Evolutionary conservation across 148 eudicot species (phyloP), one percentile per base, ranked within the genome.

Genomic region (Diospyros kaki): DNA sequence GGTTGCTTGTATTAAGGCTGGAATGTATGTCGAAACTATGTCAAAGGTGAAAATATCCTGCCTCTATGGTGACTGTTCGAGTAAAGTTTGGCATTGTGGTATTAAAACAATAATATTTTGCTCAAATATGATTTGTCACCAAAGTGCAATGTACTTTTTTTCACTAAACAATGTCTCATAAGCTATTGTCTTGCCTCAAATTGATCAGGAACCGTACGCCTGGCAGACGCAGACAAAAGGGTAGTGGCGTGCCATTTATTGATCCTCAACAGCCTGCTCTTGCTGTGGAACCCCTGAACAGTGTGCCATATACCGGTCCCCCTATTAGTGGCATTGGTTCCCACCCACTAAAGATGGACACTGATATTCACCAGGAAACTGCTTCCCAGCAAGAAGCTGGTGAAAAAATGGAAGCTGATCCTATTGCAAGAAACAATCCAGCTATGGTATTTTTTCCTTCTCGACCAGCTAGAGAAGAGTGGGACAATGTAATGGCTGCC

Each of bases 381-480:
- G 28, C 28, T 28, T 28, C 28, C 0, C 28, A 28, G 28, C 28
- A 28, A 28, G 28, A 28, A 28, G 60, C 79, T 42, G 3, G n/a
- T 48, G 61, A 68, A 66, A 58, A 75, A 6, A 42, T 41, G 28
- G 74, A 18, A 52, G 39, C 69, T n/a, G 77, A 68, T 39, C 52
- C 73, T 18, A 64, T 39, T 6, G 54, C 75, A 18, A 45, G 8
- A 42, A 69, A 76, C 58, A 77, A 77, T 58, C 91, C 95, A 53
- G 83, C 86, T 73, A n/a, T 89, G 77, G 60, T 90, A 44, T 89
- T 61, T 79, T 55, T 88, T 15, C 87, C 89, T 43, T 74, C 83
- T 63, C 53, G 73, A 61, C 83, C 91, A 18, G 58, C 80, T 17
- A 78, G 79, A 17, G 85, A 87, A 68, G 86, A 87, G 41, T 58